Conservation (phyloP, 768 basidiomycete species). For the Termitomyces heimii region DNA sequence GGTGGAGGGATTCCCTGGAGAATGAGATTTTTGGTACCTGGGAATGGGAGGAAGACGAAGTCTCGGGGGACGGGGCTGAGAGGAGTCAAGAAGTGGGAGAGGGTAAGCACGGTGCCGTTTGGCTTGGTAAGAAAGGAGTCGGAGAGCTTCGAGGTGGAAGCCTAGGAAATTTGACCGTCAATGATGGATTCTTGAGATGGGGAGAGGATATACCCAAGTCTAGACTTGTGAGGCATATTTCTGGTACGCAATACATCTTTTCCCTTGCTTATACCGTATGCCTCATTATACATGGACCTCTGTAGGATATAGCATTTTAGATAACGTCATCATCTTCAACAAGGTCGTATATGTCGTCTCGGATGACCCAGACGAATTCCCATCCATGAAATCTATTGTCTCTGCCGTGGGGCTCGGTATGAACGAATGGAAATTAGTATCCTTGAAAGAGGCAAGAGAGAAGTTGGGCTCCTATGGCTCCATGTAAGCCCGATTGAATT, state of each 20-base stretch:
- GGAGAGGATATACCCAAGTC: conserved; percentile 48
- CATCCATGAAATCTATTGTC: conserved; percentile 45
- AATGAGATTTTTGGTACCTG: conserved; percentile 62
- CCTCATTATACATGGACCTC: neutral
- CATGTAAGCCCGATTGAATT: conserved; percentile 29
- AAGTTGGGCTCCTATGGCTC: conserved; percentile 49
- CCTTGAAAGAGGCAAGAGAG: conserved; percentile 39
- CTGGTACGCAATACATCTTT: conserved; percentile 38
- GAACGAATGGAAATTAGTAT: conserved; percentile 57
- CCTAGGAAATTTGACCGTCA: conserved; percentile 33
- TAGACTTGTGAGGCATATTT: conserved; percentile 52
- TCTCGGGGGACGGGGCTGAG: conserved; percentile 51
- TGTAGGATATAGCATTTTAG: conserved; percentile 77
- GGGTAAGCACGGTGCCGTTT: conserved; percentile 38
- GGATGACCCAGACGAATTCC: conserved; percentile 58
- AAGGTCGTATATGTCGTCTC: conserved; percentile 72
- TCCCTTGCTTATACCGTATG: neutral
- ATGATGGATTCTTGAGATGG: conserved; percentile 55
- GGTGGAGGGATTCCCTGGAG: conserved; percentile 57
- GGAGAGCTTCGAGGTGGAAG: conserved; percentile 19
- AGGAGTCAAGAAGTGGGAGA: conserved; percentile 35
- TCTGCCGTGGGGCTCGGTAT: conserved; percentile 30
- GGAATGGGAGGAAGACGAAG: conserved; percentile 55
- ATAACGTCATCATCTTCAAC: conserved; percentile 73
- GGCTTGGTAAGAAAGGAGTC: conserved; percentile 28